These are phyloP conservation scores for Trametes cingulata DNA, from an alignment of 768 basidiomycete species.

Conservation along the genomic window DNA sequence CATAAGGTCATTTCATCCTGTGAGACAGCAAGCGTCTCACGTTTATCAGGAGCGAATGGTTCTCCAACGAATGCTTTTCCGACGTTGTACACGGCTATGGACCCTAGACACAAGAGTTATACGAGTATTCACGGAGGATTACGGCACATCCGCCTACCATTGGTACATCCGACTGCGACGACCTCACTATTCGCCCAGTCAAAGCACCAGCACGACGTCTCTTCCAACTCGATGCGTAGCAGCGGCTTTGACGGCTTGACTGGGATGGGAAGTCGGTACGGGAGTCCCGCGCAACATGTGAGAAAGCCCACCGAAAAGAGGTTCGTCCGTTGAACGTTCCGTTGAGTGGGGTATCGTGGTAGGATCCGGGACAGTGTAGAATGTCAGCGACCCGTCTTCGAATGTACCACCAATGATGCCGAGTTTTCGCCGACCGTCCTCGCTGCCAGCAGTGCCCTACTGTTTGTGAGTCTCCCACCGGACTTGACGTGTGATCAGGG, in stretches of 20 bases:
- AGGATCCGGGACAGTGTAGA: slow-evolving; percentile 83
- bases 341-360: slow-evolving; percentile 38
- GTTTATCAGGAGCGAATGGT: slow-evolving; percentile 34
- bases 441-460: not conserved
- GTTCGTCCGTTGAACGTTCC: slow-evolving; percentile 19
- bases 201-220: slow-evolving; percentile 73
- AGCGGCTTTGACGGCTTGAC: slow-evolving; percentile 65
- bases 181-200: slow-evolving; percentile 90
- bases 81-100: slow-evolving; percentile 38
- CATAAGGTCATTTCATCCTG: too few relatives aligned
- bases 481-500: not conserved
- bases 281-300: not conserved
- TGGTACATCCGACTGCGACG: slow-evolving; percentile 81
- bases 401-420: slow-evolving; percentile 86
- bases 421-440: slow-evolving; percentile 50
- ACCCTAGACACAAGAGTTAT: slow-evolving; percentile 23
- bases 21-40: slow-evolving; percentile 25
- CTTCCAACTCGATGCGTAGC: slow-evolving; percentile 71
- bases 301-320: slow-evolving; percentile 51
- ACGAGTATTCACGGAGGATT: not conserved
- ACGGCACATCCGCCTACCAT: slow-evolving; percentile 51
- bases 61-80: slow-evolving; percentile 24
- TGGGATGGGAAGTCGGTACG: slow-evolving; percentile 28
- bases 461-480: not conserved
- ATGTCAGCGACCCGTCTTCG: slow-evolving; percentile 79